phyloP scores from a whole-genome alignment of 1,284 basidiomycete species.

The Malassezia sympodialis region DNA sequence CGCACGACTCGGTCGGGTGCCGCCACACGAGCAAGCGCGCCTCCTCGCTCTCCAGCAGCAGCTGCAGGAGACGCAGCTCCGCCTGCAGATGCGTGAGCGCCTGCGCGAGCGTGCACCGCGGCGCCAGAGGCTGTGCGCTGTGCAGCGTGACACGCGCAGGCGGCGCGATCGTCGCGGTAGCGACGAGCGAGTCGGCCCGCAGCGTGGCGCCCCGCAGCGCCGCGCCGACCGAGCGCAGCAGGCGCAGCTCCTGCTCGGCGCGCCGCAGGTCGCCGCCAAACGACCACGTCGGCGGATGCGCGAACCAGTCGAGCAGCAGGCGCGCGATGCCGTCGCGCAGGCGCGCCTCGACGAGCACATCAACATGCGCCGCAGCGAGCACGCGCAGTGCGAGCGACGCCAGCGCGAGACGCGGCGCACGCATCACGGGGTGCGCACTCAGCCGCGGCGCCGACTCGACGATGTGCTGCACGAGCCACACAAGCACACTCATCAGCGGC shows the following conservation, averaged over 20 bases:
- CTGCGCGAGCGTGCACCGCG: conserved; percentile 25
- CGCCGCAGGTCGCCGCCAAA: conserved; percentile 85
- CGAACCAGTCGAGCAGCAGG: conserved; percentile 82
- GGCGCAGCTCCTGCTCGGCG: conserved; percentile 73
- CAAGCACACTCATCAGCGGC: conserved; percentile 61
- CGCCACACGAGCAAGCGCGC: conserved; percentile 76
- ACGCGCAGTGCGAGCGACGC: conserved; percentile 87
- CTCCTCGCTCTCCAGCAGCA: conserved; percentile 84
- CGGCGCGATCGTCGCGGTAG: conserved; percentile 23
- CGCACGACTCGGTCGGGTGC: conserved; percentile 66
- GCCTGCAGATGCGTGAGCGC: conserved; percentile 19
- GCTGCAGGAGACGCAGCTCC: conserved; percentile 52
- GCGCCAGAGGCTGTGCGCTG: conserved; percentile 19
- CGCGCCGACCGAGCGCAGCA: conserved; percentile 70
- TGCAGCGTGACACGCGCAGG: neutral
- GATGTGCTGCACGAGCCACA: conserved; percentile 65
- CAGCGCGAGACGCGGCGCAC: conserved; percentile 79
- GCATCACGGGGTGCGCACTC: conserved; percentile 81
- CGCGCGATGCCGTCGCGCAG: conserved; percentile 68
- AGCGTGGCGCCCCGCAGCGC: conserved; percentile 66
- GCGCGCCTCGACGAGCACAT: conserved; percentile 68
- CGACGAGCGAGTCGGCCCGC: conserved; percentile 49
- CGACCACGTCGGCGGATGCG: conserved; percentile 58
- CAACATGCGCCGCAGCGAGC: conserved; percentile 74
- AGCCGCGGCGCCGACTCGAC: conserved; percentile 29